Conservation (phyloP, 2,329 filamentous ascomycete genomes). For the Ceratocystis harringtonii region DNA sequence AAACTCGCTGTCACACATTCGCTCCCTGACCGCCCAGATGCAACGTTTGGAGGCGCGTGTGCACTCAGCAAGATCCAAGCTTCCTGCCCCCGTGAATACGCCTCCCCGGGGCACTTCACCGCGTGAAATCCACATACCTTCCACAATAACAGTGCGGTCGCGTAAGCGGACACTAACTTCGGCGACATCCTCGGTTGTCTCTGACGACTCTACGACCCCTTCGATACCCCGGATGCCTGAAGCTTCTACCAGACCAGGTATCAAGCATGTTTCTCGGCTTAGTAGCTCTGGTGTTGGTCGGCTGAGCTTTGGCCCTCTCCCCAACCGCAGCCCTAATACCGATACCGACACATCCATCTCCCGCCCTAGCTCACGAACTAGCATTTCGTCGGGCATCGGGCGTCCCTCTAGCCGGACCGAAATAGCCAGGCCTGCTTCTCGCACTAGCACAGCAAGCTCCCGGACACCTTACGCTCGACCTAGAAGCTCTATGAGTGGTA, state of each 20-base stretch:
- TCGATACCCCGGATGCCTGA: slow-evolving; percentile 24
- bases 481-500: slow-evolving; percentile 55
- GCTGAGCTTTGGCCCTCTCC: slow-evolving; percentile 47
- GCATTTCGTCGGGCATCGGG: slow-evolving; percentile 37
- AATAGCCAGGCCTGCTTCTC: slow-evolving; percentile 47
- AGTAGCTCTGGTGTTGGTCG: slow-evolving; percentile 48
- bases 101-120: slow-evolving; percentile 65
- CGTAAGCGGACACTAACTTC: slow-evolving; percentile 52
- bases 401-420: slow-evolving; percentile 40
- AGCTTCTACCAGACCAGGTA: slow-evolving; percentile 23
- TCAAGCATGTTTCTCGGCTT: slow-evolving; percentile 40
- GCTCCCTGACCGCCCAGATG: slow-evolving; percentile 90
- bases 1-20: slow-evolving; percentile 78
- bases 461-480: slow-evolving; percentile 51
- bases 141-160: slow-evolving; percentile 49
- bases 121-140: slow-evolving; percentile 37
- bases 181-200: slow-evolving; percentile 31
- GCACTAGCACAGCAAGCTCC: slow-evolving; percentile 40
- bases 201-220: slow-evolving; percentile 36
- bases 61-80: slow-evolving; percentile 76
- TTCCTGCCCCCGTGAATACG: slow-evolving; percentile 65
- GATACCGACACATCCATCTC: slow-evolving; percentile 32
- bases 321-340: slow-evolving; percentile 37
- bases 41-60: slow-evolving; percentile 89
- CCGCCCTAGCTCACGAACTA: slow-evolving; percentile 61